These are phyloP conservation scores for Tremella fuciformis DNA, from an alignment of 768 basidiomycete species.

Conservation along the genomic window DNA sequence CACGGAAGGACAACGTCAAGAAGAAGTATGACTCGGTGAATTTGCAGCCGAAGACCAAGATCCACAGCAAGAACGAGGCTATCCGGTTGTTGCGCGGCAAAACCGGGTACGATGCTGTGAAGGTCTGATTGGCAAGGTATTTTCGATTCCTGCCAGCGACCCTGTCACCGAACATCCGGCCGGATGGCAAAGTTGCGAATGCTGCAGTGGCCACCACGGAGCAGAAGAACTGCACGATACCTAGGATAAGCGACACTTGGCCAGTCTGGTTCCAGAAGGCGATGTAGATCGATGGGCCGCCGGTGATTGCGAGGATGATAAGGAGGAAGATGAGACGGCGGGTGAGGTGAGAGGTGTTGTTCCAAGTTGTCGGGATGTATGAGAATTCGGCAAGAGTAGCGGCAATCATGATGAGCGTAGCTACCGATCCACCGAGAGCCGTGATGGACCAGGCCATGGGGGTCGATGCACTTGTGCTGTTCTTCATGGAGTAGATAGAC, in stretches of 20 bases:
- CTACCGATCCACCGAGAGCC: constrained; percentile 90
- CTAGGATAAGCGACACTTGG: constrained; percentile 79
- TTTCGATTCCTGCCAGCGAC: constrained; percentile 93
- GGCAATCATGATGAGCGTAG: constrained; percentile 92
- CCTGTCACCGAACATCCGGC: constrained; percentile 97
- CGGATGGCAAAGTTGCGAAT: constrained; percentile 89
- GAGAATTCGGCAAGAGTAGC: constrained; percentile 94
- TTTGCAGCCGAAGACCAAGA: constrained; percentile 93
- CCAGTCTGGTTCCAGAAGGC: constrained; percentile 70
- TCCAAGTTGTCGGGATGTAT: constrained; percentile 98
- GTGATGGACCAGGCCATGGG: constrained; percentile 91
- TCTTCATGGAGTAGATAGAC: constrained; percentile 63
- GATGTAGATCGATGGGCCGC: constrained; percentile 91
- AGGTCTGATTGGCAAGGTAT: constrained; percentile 96
- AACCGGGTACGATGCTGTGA: constrained; percentile 88
- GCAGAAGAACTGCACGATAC: constrained; percentile 94
- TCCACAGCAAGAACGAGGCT: constrained; percentile 78
- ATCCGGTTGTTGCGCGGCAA: constrained; percentile 65
- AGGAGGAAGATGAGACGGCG: constrained; percentile 84
- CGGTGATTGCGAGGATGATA: constrained; percentile 84
- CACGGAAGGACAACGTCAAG: constrained; percentile 88
- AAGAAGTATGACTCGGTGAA: constrained; percentile 97
- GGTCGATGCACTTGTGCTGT: constrained; percentile 58
- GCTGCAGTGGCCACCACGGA: constrained; percentile 79
- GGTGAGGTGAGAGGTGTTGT: constrained; percentile 92